Evolutionary conservation across 345 rosid genomes (phyloP).

Genomic region (Eucalyptus brandiana): DNA sequence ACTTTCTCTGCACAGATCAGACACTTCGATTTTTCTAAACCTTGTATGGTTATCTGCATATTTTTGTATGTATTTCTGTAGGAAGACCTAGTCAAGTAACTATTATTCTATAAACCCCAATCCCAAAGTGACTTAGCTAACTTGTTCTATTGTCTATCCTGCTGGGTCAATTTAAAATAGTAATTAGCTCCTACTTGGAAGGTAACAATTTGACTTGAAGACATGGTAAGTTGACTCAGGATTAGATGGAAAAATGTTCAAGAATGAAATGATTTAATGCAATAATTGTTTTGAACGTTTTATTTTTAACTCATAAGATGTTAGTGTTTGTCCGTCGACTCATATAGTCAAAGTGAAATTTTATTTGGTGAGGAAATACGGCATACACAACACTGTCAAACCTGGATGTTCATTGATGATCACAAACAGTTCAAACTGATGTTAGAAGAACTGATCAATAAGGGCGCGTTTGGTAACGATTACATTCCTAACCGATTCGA

Average conservation of each 20-base stretch:
- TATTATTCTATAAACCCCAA: background rate
- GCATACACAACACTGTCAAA: background rate
- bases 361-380: background rate
- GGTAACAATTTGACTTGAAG: background rate
- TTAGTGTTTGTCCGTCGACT: background rate
- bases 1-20: background rate
- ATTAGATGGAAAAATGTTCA: background rate
- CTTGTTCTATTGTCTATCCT: background rate
- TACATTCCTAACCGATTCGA: no score
- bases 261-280: background rate
- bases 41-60: background rate
- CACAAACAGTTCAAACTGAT: background rate
- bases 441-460: background rate
- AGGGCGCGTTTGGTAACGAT: no score
- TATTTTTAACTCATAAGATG: background rate
- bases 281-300: background rate
- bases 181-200: background rate
- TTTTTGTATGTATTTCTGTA: background rate
- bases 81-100: background rate
- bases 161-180: background rate
- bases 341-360: background rate
- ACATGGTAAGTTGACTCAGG: background rate
- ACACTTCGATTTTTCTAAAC: background rate
- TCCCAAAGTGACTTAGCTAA: background rate
- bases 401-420: background rate